Evolutionary conservation across 2,329 filamentous ascomycete species (phyloP).

Genomic region (Dissoconium aciculare): DNA sequence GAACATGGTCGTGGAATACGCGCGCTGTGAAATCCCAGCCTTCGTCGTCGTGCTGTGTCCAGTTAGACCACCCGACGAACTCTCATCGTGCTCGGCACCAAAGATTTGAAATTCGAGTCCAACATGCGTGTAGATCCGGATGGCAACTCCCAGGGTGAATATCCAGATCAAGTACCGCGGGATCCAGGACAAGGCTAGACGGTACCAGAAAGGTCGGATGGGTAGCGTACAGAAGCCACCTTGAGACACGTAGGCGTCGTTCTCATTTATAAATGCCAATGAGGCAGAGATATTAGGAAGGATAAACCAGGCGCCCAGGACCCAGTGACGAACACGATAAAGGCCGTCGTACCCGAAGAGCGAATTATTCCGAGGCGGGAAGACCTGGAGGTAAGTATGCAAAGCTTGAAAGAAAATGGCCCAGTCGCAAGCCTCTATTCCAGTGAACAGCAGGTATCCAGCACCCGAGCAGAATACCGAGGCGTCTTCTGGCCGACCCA

Average conservation of each 20-base stretch:
- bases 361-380: conserved; percentile 36
- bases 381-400: conserved; percentile 58
- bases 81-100: conserved; percentile 18
- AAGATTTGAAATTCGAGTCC: conserved; percentile 30
- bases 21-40: conserved; percentile 1
- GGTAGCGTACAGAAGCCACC: conserved; percentile 59
- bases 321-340: conserved; percentile 48
- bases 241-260: conserved; percentile 43
- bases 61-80: too few species aligned
- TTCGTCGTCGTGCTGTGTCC: conserved; percentile 7
- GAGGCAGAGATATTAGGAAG: conserved; percentile 46
- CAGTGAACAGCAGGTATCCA: conserved; percentile 18
- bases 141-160: conserved; percentile 49
- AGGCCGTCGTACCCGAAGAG: conserved; percentile 44
- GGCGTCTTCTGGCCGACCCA: conserved; percentile 23
- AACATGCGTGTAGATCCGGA: conserved; percentile 57
- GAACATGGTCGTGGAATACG: conserved; percentile 8
- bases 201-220: conserved; percentile 51
- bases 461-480: conserved; percentile 17
- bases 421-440: conserved; percentile 36
- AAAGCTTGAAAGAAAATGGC: conserved; percentile 58
- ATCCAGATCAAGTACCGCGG: conserved; percentile 56
- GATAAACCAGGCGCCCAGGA: conserved; percentile 43
- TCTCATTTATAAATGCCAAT: conserved; percentile 46
- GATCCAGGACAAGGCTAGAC: conserved; percentile 54